Conservation (phyloP, 1,284 basidiomycete genomes). For the Waitea zeae region DNA sequence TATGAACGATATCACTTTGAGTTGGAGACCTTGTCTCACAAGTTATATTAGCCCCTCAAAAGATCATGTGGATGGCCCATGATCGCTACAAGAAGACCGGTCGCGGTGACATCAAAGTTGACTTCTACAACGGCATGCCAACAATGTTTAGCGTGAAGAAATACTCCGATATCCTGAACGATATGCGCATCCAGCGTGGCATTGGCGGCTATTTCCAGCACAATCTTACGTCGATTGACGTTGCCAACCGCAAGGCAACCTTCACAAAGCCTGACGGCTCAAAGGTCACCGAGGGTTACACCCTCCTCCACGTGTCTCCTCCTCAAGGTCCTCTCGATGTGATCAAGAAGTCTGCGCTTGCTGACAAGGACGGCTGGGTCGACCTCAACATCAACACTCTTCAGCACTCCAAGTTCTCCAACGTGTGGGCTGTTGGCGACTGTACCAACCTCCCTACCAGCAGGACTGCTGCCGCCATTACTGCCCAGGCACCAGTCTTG, state of each 20-base stretch:
- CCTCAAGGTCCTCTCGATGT: slow-evolving; percentile 82
- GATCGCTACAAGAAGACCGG: slow-evolving; percentile 48
- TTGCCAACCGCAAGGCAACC: slow-evolving; percentile 55
- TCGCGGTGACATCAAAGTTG: slow-evolving; percentile 46
- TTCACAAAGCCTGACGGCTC: slow-evolving; percentile 66
- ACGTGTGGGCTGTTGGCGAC: slow-evolving; percentile 86
- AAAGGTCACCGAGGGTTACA: slow-evolving; percentile 59
- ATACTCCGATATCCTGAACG: slow-evolving; percentile 77
- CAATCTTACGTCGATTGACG: slow-evolving; percentile 69
- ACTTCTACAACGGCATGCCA: slow-evolving; percentile 88
- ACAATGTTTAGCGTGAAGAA: slow-evolving; percentile 88
- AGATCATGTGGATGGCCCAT: slow-evolving; percentile 94
- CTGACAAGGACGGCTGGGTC: slow-evolving; percentile 78
- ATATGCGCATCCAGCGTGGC: slow-evolving; percentile 63
- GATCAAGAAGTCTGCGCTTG: slow-evolving; percentile 66
- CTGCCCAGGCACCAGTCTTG: slow-evolving; percentile 82
- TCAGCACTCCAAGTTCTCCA: slow-evolving; percentile 69
- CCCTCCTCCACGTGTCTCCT: slow-evolving; percentile 77
- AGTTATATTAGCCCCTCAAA: slow-evolving; percentile 55
- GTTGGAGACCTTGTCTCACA: not conserved
- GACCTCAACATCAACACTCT: slow-evolving; percentile 71
- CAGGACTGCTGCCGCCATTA: slow-evolving; percentile 93
- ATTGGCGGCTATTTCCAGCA: slow-evolving; percentile 71
- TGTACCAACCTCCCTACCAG: slow-evolving; percentile 84
- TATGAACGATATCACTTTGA: slow-evolving; percentile 13